phyloP scores from a whole-genome alignment of 1,139 yeast genomes.

The Pichia sp. region DNA sequence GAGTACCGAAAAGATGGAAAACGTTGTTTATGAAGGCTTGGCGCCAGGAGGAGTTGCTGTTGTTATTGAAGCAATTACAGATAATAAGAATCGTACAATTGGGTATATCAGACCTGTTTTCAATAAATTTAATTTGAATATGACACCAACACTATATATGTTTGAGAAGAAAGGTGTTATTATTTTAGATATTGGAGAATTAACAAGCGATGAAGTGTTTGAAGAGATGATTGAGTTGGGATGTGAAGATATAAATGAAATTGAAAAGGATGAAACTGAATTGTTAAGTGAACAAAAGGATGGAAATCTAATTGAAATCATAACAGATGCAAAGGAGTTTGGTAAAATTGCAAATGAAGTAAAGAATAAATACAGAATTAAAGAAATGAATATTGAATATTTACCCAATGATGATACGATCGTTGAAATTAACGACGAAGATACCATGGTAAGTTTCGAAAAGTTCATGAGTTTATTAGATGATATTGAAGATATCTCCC shows the following conservation, averaged over 20 bases:
- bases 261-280: slow-evolving; percentile 26
- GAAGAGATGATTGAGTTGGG: slow-evolving; percentile 75
- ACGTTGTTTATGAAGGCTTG: slow-evolving; percentile 74
- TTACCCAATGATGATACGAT: slow-evolving; percentile 56
- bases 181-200: slow-evolving; percentile 36
- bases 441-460: slow-evolving; percentile 42
- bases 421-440: slow-evolving; percentile 50
- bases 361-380: slow-evolving; percentile 52
- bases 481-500: slow-evolving; percentile 74
- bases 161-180: slow-evolving; percentile 75
- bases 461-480: slow-evolving; percentile 60
- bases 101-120: slow-evolving; percentile 71
- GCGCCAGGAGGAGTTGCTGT: slow-evolving; percentile 91
- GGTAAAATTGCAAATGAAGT: slow-evolving; percentile 55
- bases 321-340: slow-evolving; percentile 59
- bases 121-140: slow-evolving; percentile 55
- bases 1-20: slow-evolving; percentile 35
- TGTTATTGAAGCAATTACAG: slow-evolving; percentile 79
- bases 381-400: slow-evolving; percentile 66
- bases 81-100: slow-evolving; percentile 78
- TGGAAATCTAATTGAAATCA: slow-evolving; percentile 30
- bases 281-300: slow-evolving; percentile 7
- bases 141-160: slow-evolving; percentile 72
- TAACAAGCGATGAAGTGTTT: slow-evolving; percentile 36
- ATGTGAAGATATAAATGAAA: slow-evolving; percentile 67